These are phyloP conservation scores for Puccinellia tenuiflora DNA, from an alignment of 176 grass and related monocot species.

Conservation along the genomic window DNA sequence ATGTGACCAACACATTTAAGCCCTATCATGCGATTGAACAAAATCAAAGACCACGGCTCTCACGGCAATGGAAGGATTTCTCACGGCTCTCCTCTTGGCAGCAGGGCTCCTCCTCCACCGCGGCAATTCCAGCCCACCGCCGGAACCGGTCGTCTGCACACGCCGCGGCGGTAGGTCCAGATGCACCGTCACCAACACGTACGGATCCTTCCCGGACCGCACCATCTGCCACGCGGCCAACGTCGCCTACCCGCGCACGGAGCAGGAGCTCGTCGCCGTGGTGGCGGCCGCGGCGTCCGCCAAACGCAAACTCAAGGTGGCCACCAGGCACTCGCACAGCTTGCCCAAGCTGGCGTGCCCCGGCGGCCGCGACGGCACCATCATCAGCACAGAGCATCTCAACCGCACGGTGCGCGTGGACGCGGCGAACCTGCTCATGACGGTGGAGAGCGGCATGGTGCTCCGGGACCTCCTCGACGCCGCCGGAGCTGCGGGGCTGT, in stretches of 20 bases:
- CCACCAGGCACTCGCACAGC: neutral
- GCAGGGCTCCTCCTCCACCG: neutral
- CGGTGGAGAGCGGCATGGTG: slow-evolving; percentile 23
- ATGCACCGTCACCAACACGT: neutral
- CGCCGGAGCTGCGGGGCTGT: slow-evolving; percentile 31
- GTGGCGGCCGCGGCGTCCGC: neutral
- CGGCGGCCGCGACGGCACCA: neutral
- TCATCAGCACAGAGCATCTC: neutral
- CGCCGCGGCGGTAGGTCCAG: neutral
- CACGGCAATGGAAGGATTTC: neutral
- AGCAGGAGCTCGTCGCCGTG: neutral
- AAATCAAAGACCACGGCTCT: too few species aligned
- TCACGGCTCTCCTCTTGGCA: neutral
- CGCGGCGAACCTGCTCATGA: neutral
- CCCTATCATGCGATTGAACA: too few species aligned
- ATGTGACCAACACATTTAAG: too few species aligned
- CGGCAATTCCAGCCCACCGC: too few species aligned
- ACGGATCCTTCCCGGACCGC: neutral
- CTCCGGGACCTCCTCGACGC: slow-evolving; percentile 36
- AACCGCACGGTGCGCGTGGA: neutral
- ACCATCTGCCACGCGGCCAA: neutral
- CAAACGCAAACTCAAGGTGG: neutral
- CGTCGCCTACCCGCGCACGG: neutral
- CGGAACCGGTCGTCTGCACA: too few species aligned
- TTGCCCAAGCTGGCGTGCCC: neutral